These are phyloP conservation scores for Pichia phayaonensis DNA, from an alignment of 805 yeast species.

Conservation along the genomic window DNA sequence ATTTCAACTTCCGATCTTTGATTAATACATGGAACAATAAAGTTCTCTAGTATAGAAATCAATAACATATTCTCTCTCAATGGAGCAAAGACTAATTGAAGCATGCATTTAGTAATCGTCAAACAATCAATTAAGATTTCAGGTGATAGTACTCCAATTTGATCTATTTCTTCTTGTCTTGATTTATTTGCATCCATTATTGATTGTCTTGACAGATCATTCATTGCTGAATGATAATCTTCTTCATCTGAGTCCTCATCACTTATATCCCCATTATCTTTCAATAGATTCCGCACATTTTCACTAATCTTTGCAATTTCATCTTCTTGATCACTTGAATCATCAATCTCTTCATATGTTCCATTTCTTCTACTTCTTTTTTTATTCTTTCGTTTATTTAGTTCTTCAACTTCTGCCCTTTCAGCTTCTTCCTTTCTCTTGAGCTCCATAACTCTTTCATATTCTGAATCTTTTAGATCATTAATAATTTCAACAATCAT, in stretches of 20 bases:
- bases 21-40: constrained; percentile 72
- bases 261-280: constrained; percentile 1
- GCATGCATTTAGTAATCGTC: constrained; percentile 56
- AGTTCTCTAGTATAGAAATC: constrained; percentile 62
- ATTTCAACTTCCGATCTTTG: constrained; percentile 42
- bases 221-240: constrained; percentile 24
- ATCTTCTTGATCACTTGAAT: constrained; percentile 1
- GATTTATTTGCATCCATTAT: constrained; percentile 26
- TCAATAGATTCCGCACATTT: not conserved
- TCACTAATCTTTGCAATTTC: not conserved
- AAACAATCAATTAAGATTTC: constrained; percentile 56
- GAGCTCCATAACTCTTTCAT: constrained; percentile 22
- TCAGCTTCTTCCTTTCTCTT: not conserved
- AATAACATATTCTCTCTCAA: constrained; percentile 58
- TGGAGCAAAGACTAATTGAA: constrained; percentile 60
- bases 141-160: constrained; percentile 35
- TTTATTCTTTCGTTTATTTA: not conserved
- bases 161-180: constrained; percentile 26
- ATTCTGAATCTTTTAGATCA: constrained; percentile 68
- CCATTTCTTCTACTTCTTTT: not conserved
- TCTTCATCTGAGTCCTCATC: constrained; percentile 13
- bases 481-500: constrained; percentile 81
- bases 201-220: constrained; percentile 27
- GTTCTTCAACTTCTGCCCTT: not conserved
- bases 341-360: not conserved